Base-by-base conservation (phyloP, 1,139 yeast species). In the Debaryomyces sp. region DNA sequence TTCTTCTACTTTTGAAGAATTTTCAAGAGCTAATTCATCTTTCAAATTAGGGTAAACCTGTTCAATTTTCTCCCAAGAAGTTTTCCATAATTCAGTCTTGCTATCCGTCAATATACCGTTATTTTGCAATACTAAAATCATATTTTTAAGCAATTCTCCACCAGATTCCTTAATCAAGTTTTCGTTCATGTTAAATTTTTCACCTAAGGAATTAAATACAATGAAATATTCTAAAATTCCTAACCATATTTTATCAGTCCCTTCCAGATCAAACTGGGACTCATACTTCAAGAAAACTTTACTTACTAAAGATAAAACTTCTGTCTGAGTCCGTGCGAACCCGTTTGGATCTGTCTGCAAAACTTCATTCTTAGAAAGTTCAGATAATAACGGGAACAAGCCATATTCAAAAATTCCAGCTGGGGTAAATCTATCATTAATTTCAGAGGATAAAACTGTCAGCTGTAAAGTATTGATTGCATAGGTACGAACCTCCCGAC, bases 311-410 rank as follows among this genome's bases (percentile, higher is more conserved):
- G 84, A 76, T 47, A 94, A 75, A 1, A 87, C 82, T 52, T 87
- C 91, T 43, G 78, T 70, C 50, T 88, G 86, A 0, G 91, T 86
- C 48, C 75, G 75, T 5, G 75, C 70, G 77, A 83, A 88, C 40
- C 92, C 92, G 17, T 65, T 63, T 1, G 77, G 73, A 60, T 87
- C 95, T 1, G 88, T 82, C 49, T 77, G 81, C 51, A 82, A 73
- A 1, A 87, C 88, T 48, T 87, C 91, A 0, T 82, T 82, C 55
- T 84, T 85, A 48, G 86, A 68, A 33, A 88, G 67, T 54, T 85
- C 88, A 22, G 83, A 77, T 43, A 91, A 71, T 38, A 92, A 72
- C 9, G 97, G 94, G 63, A 90, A 80, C 36, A 92, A 73, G 1
- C 92, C 94, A 43, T 78, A 78, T 41, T 87, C 91, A 55, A 91